These are phyloP conservation scores for Colletotrichum abscissum DNA, from an alignment of 2,329 filamentous ascomycete species.

Conservation along the genomic window DNA sequence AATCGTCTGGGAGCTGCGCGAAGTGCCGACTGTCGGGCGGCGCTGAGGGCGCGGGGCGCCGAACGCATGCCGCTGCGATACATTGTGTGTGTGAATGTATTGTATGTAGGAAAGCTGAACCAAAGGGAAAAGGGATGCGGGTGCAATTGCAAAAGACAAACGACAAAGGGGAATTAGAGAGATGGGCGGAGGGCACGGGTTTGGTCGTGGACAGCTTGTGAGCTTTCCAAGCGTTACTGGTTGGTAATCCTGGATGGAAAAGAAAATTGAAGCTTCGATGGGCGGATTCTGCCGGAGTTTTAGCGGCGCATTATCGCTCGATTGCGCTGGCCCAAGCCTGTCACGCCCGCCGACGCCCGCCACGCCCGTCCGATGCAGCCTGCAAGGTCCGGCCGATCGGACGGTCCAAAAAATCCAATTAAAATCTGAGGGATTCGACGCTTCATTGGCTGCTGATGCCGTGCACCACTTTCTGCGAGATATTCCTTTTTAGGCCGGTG, in stretches of 20 bases:
- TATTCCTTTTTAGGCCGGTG: not conserved
- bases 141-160: not conserved
- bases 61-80: constrained; percentile 64
- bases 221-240: constrained; percentile 6
- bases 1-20: constrained; percentile 59
- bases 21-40: constrained; percentile 52
- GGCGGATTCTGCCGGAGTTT: constrained; percentile 32
- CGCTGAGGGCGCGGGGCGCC: constrained; percentile 56
- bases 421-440: not conserved
- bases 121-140: not conserved
- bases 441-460: constrained; percentile 2
- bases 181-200: constrained; percentile 15
- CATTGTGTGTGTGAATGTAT: constrained; percentile 44
- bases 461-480: constrained; percentile 14
- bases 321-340: not conserved
- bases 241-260: constrained; percentile 36
- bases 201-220: constrained; percentile 12
- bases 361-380: not conserved
- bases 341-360: too few species aligned
- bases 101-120: not conserved
- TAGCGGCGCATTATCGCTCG: constrained; percentile 29
- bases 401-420: constrained; percentile 3
- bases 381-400: constrained; percentile 28
- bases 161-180: constrained; percentile 34
- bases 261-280: constrained; percentile 37